Conservation (phyloP, 306 rosid genomes). For the Quillaja saponaria region DNA sequence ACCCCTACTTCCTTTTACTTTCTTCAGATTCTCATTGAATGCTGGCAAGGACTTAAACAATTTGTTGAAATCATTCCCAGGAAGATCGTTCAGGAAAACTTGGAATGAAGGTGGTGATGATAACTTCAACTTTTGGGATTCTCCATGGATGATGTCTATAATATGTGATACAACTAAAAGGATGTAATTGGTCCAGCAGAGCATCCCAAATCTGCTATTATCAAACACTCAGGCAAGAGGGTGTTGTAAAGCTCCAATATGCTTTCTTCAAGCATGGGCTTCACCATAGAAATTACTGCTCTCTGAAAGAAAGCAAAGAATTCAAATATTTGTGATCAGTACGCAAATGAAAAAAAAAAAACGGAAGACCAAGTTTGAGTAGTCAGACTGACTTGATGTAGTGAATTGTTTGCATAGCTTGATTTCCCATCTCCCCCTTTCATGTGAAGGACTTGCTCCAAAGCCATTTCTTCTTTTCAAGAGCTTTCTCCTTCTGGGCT, state of each 20-base stretch:
- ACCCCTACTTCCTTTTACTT: background rate
- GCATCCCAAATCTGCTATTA: conserved; percentile 31
- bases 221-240: background rate
- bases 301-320: background rate
- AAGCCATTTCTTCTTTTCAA: no score
- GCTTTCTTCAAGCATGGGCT: conserved; percentile 19
- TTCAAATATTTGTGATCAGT: background rate
- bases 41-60: conserved; percentile 38
- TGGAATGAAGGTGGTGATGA: conserved; percentile 23
- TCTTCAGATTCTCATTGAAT: conserved; percentile 21
- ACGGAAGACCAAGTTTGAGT: no score
- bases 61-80: conserved; percentile 37
- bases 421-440: background rate
- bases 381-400: background rate
- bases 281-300: conserved; percentile 15
- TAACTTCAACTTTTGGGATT: background rate
- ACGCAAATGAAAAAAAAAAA: no score
- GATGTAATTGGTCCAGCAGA: conserved; percentile 23
- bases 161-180: conserved; percentile 18
- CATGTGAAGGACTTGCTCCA: background rate
- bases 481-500: no score
- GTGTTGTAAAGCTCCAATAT: background rate
- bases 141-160: conserved; percentile 1
- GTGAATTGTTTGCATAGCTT: conserved; percentile 6
- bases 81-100: conserved; percentile 35